phyloP scores from a whole-genome alignment of 2,329 filamentous ascomycete genomes.

The Polytolypa hystricis region DNA sequence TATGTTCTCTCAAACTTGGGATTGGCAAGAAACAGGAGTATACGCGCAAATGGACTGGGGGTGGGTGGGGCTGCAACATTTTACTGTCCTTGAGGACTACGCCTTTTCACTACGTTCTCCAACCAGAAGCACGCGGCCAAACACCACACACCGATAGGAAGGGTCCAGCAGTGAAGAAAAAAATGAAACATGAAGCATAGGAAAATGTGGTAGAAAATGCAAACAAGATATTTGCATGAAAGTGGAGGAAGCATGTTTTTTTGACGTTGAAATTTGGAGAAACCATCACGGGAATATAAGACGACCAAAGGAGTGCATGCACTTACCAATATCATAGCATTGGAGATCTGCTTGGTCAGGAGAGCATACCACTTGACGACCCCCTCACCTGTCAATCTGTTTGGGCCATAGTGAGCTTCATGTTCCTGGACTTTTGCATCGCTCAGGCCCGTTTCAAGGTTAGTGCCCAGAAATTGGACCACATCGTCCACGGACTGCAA shows the following conservation, averaged over 20 bases:
- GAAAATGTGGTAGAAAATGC: not conserved
- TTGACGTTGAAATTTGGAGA: no score
- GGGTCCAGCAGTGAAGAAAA: not conserved
- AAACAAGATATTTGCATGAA: no score
- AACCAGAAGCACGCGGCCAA: slow-evolving; percentile 2
- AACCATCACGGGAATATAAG: no score
- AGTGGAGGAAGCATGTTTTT: no score
- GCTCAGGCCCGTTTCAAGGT: slow-evolving; percentile 39
- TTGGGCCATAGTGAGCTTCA: slow-evolving; percentile 39
- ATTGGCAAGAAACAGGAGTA: not conserved
- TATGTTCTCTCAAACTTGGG: no score
- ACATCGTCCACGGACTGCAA: slow-evolving; percentile 27
- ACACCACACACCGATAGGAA: slow-evolving; percentile 1
- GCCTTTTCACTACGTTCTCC: not conserved
- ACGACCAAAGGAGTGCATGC: not conserved
- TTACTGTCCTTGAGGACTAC: no score
- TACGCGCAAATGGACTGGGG: no score
- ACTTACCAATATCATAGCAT: slow-evolving; percentile 44
- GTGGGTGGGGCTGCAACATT: no score
- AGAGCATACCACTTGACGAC: slow-evolving; percentile 39
- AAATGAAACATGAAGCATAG: not conserved
- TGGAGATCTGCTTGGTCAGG: slow-evolving; percentile 41
- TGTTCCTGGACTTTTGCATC: slow-evolving; percentile 33
- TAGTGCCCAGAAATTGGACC: slow-evolving; percentile 34
- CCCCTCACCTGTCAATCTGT: slow-evolving; percentile 38